These are phyloP conservation scores for Zygnema circumcarinatum DNA, from an alignment of 139 green algal species.

Conservation along the genomic window DNA sequence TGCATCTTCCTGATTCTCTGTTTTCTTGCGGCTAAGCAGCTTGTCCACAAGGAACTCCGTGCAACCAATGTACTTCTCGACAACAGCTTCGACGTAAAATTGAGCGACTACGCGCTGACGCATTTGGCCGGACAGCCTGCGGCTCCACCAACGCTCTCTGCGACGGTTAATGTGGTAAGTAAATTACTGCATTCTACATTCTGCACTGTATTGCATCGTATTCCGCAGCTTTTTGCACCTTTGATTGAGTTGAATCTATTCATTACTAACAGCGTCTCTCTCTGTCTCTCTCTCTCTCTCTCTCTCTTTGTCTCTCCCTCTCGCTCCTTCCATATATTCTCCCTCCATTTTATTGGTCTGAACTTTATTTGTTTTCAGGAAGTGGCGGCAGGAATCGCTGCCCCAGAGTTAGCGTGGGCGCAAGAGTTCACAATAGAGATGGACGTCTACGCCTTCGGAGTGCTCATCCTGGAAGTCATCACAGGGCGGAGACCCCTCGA, in stretches of 20 bases:
- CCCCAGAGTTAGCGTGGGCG: slow-evolving; percentile 40
- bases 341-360: neutral
- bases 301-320: neutral
- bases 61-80: slow-evolving; percentile 44
- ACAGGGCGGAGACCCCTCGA: slow-evolving; percentile 24
- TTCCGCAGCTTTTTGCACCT: neutral
- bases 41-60: slow-evolving; percentile 43
- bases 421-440: neutral
- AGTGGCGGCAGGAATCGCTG: slow-evolving; percentile 36
- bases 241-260: too few species aligned
- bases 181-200: neutral
- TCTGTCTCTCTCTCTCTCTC: neutral
- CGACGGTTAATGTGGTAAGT: slow-evolving; percentile 26
- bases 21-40: neutral
- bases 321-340: neutral
- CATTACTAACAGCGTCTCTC: neutral
- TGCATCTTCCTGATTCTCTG: neutral
- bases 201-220: neutral
- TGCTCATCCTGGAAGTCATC: slow-evolving; percentile 41
- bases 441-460: slow-evolving; percentile 46
- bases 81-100: slow-evolving; percentile 36
- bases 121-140: neutral
- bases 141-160: neutral
- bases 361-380: slow-evolving; percentile 8
- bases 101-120: slow-evolving; percentile 29